phyloP scores from a whole-genome alignment of 805 yeast species.

The Torulaspora delbrueckii region DNA sequence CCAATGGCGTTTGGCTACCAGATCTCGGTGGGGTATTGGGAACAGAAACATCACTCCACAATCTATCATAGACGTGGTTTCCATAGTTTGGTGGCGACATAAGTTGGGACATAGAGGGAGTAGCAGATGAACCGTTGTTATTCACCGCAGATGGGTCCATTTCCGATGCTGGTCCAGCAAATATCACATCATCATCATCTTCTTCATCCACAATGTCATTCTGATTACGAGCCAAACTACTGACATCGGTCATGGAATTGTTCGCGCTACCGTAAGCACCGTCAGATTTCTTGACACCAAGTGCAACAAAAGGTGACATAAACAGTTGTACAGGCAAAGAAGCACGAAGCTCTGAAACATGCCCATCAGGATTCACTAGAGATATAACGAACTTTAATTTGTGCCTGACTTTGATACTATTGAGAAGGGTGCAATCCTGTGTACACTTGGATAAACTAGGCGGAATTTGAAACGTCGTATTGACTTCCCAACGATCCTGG shows the following conservation, averaged over 20 bases:
- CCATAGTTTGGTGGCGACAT: slow-evolving; percentile 86
- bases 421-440: slow-evolving; percentile 76
- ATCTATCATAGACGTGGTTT: slow-evolving; percentile 71
- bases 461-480: slow-evolving; percentile 59
- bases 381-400: slow-evolving; percentile 78
- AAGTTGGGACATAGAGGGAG: slow-evolving; percentile 35
- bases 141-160: slow-evolving; percentile 20
- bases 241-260: slow-evolving; percentile 5
- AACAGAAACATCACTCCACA: slow-evolving; percentile 57
- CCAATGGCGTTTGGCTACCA: slow-evolving; percentile 31
- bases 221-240: slow-evolving; percentile 3
- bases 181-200: slow-evolving; percentile 39
- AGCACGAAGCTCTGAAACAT: slow-evolving; percentile 85
- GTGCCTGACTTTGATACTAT: slow-evolving; percentile 77
- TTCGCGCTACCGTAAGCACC: slow-evolving; percentile 12
- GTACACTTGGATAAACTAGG: slow-evolving; percentile 68
- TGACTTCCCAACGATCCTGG: slow-evolving; percentile 72
- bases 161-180: slow-evolving; percentile 36
- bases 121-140: slow-evolving; percentile 13
- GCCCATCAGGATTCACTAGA: slow-evolving; percentile 84
- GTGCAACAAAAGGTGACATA: slow-evolving; percentile 76
- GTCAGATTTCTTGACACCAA: slow-evolving; percentile 35
- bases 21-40: slow-evolving; percentile 35
- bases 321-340: slow-evolving; percentile 76
- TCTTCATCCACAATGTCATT: slow-evolving; percentile 23